Evolutionary conservation across 345 rosid species (phyloP).

Genomic region (Gossypium arboreum): DNA sequence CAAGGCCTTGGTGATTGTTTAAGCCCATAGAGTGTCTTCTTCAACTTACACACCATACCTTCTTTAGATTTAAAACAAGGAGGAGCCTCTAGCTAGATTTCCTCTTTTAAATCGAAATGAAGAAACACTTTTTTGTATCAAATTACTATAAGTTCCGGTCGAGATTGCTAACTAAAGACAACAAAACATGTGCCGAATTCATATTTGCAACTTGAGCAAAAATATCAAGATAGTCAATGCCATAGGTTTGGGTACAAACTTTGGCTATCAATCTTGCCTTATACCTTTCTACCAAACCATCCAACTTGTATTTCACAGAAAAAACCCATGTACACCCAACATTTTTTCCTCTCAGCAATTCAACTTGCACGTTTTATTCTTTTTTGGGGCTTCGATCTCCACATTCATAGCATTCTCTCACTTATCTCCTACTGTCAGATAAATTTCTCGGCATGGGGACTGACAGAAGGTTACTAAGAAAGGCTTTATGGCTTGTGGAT

Average conservation of each 20-base stretch:
- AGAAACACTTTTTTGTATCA: neutral
- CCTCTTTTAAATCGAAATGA: neutral
- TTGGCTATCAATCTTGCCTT: neutral
- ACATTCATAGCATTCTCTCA: neutral
- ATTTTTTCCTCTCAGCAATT: neutral
- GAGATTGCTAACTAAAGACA: neutral
- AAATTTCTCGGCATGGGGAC: neutral
- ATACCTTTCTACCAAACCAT: neutral
- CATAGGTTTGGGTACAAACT: too few relatives aligned
- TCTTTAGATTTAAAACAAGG: neutral
- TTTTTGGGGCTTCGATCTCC: neutral
- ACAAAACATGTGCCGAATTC: neutral
- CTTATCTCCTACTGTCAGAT: neutral
- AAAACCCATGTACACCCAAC: neutral
- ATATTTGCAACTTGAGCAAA: neutral
- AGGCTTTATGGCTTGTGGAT: neutral
- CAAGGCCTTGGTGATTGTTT: neutral
- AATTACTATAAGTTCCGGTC: neutral
- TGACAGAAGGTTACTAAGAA: neutral
- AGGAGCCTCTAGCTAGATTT: neutral
- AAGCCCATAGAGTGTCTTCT: neutral
- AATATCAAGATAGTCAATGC: neutral
- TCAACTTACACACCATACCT: neutral
- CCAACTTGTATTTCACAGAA: neutral
- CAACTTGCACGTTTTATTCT: neutral